Evolutionary conservation across 2,329 filamentous ascomycete genomes (phyloP).

Genomic region (Aspergillus melleus): DNA sequence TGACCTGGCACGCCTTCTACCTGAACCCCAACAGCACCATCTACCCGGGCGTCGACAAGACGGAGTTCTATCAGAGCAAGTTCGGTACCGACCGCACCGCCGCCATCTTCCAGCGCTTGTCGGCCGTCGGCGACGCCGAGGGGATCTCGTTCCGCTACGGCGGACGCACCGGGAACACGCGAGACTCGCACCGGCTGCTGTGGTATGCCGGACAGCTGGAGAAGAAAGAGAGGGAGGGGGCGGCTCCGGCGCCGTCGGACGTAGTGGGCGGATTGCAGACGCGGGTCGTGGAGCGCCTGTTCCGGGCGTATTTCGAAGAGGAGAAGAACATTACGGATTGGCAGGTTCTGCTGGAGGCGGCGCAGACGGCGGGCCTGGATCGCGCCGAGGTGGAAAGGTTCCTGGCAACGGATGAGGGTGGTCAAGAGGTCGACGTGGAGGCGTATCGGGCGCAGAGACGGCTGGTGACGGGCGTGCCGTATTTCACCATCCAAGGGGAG

Average conservation of each 20-base stretch:
- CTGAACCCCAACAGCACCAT: conserved; percentile 67
- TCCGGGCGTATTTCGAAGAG: conserved; percentile 66
- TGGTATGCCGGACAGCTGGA: conserved; percentile 64
- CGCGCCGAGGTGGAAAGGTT: conserved; percentile 54
- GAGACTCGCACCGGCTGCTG: conserved; percentile 75
- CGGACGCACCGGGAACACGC: conserved; percentile 72
- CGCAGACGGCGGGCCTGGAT: conserved; percentile 55
- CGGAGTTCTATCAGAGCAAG: conserved; percentile 60
- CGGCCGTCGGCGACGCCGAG: conserved; percentile 59
- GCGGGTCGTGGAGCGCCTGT: conserved; percentile 61
- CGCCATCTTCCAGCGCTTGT: conserved; percentile 60
- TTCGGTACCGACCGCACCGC: conserved; percentile 63
- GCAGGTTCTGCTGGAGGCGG: conserved; percentile 54
- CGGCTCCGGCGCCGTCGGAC: conserved; percentile 22
- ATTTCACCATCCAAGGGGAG: conserved; percentile 69
- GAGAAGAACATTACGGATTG: conserved; percentile 63
- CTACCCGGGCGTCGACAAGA: conserved; percentile 52
- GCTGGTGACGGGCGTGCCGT: conserved; percentile 68
- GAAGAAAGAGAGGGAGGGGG: conserved; percentile 5
- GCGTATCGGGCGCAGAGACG: conserved; percentile 54
- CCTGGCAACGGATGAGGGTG: conserved; percentile 57
- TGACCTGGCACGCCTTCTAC: conserved; percentile 78
- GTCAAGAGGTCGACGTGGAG: conserved; percentile 58
- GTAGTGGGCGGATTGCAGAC: conserved; percentile 55
- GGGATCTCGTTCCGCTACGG: conserved; percentile 73